These are phyloP conservation scores for Wickerhamomyces bisporus DNA, from an alignment of 805 yeast species.

Conservation along the genomic window DNA sequence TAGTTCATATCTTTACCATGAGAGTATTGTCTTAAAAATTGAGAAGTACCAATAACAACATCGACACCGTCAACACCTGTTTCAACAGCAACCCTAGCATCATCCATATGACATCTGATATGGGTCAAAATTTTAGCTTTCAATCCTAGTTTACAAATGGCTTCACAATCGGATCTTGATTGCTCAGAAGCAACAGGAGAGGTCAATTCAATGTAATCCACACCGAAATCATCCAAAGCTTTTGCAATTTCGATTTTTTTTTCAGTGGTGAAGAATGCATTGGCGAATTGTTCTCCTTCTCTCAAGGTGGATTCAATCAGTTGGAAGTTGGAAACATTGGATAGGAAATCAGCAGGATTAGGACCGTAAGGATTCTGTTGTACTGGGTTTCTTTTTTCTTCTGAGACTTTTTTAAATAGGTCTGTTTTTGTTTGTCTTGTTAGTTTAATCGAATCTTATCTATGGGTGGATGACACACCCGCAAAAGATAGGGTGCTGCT, in stretches of 20 bases:
- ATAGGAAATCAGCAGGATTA: conserved; percentile 85
- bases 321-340: conserved; percentile 86
- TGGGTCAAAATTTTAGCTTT: conserved; percentile 95
- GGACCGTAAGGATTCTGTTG: conserved; percentile 85
- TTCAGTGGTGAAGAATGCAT: conserved; percentile 91
- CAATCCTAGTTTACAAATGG: conserved; percentile 94
- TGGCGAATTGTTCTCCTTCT: conserved; percentile 99
- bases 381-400: conserved; percentile 33
- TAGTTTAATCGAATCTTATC: conserved; percentile 3
- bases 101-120: conserved; percentile 98
- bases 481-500: conserved; percentile 4
- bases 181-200: conserved; percentile 98
- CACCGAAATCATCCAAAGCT: conserved; percentile 97
- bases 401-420: conserved; percentile 40
- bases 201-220: conserved; percentile 94
- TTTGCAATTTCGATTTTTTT: conserved; percentile 95
- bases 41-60: conserved; percentile 96
- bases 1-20: conserved; percentile 99
- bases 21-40: conserved; percentile 86
- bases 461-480: not conserved
- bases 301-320: conserved; percentile 92
- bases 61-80: conserved; percentile 99
- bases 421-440: conserved; percentile 8
- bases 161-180: conserved; percentile 90
- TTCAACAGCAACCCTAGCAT: conserved; percentile 93